Base-by-base conservation (phyloP, 2,329 filamentous ascomycete genomes). In the Penicillium sp. region DNA sequence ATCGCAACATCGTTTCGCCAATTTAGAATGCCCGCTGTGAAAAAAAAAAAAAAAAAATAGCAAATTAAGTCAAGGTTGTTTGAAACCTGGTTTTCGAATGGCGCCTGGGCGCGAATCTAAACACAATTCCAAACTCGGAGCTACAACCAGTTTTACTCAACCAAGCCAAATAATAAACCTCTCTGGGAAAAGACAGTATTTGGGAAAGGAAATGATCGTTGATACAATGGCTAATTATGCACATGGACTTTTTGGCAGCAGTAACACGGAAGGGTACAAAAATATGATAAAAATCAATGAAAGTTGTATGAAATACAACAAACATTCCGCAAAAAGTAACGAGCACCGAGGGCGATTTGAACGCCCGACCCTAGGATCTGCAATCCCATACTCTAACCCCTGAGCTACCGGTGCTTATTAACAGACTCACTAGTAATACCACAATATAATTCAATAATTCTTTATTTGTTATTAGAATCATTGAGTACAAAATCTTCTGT, bases 321-420 rank as follows among this genome's bases (percentile, higher is more conserved):
- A 37, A 37, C 4, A 37, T 37, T 37, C 11, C 1, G 14, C 11
- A 37, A 19, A 52, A 38, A 52, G 14, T 30, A 1, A 33, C 13
- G 30, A 52, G 48, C 48, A 52, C 48, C 30, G 48, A 52, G n/a
- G 28, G 48, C 48, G 48, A 52, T 52, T 52, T 25, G 48, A 52
- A 52, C 48, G 48, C 48, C 28, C n/a, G 48, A 52, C 48, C 48
- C 30, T 35, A 35, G 48, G 48, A 52, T 52, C 30, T 52, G 48
- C 48, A 52, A 52, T 52, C 48, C 48, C 48, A 52, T 35, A 35
- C 48, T 33, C 48, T 52, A 52, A 52, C 30, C 48, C n/a, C 48
- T 52, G 48, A 52, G 48, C 48, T 35, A 52, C 30, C 48, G 30
- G 30, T 52, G 48, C 48, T 35, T 16, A 6, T 14, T 37, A 37